Evolutionary conservation across 441 rosid species (phyloP).

Genomic region (Isatis lusitanica): DNA sequence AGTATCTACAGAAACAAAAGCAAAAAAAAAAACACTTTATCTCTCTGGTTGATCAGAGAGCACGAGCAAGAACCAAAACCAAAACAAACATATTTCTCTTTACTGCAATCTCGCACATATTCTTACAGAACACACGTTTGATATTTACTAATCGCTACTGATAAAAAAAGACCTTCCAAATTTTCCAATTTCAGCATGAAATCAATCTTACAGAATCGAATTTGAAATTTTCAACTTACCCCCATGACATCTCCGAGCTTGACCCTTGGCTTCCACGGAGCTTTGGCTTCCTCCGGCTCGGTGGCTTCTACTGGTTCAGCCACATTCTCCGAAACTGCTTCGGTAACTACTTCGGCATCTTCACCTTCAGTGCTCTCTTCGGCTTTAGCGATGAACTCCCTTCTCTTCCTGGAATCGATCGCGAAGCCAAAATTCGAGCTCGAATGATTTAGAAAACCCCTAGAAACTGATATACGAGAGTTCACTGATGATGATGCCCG

Average conservation of each 20-base stretch:
- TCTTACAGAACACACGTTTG: not conserved
- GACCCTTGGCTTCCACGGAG: slow-evolving; percentile 49
- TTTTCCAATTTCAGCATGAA: not conserved
- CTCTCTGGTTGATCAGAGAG: not conserved
- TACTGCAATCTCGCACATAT: not conserved
- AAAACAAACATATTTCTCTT: not conserved
- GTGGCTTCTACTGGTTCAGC: slow-evolving; percentile 38
- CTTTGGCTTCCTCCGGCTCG: slow-evolving; percentile 44
- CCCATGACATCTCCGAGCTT: slow-evolving; percentile 92
- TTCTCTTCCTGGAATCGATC: slow-evolving; percentile 39
- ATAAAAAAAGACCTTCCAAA: not conserved
- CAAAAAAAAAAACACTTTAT: too few relatives aligned
- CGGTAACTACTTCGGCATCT: slow-evolving; percentile 9
- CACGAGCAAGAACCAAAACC: not conserved
- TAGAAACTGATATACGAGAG: slow-evolving; percentile 34
- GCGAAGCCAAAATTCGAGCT: slow-evolving; percentile 35
- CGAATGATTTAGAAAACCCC: slow-evolving; percentile 31
- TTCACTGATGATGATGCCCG: slow-evolving; percentile 24
- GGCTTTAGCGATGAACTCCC: slow-evolving; percentile 53
- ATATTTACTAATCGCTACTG: not conserved
- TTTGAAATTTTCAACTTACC: slow-evolving; percentile 40
- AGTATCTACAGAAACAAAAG: slow-evolving; percentile 52
- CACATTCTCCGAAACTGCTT: not conserved
- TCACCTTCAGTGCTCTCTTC: slow-evolving; percentile 48
- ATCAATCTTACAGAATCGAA: not conserved